Evolutionary conservation across 306 rosid species (phyloP).

Genomic region (Mimosa pudica): DNA sequence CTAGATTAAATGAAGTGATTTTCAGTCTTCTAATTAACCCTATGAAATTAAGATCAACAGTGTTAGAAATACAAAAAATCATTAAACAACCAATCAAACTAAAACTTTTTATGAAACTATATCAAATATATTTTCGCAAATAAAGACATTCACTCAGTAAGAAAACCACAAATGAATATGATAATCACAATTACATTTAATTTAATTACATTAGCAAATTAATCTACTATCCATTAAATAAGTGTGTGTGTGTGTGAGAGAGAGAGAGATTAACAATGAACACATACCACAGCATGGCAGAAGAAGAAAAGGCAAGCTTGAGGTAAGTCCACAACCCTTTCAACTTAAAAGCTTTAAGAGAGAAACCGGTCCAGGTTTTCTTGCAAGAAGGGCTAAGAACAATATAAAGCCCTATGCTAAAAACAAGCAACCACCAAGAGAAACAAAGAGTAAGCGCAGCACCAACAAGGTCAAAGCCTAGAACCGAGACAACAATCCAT

Average conservation of each 20-base stretch:
- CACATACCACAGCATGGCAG: conserved; percentile 33
- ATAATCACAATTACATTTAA: neutral
- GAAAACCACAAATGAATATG: neutral
- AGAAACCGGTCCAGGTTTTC: conserved; percentile 62
- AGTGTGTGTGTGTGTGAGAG: too few species aligned
- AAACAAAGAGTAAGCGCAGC: conserved; percentile 52
- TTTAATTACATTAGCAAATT: neutral
- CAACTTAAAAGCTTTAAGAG: conserved; percentile 44
- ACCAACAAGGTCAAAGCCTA: conserved; percentile 49
- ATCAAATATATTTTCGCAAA: too few species aligned
- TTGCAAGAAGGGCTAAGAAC: conserved; percentile 54
- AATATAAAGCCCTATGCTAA: conserved; percentile 50
- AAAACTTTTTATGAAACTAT: neutral
- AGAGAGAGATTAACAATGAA: neutral
- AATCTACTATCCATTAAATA: neutral
- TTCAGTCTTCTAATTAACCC: neutral
- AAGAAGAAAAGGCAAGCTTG: conserved; percentile 48
- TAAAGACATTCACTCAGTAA: neutral
- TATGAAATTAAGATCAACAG: too few species aligned
- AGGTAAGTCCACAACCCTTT: conserved; percentile 59
- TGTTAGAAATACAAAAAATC: too few species aligned
- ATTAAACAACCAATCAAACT: neutral
- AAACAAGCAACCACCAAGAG: conserved; percentile 58
- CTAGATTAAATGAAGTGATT: neutral
- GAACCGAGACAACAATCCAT: conserved; percentile 52